These are phyloP conservation scores for Herpetomonas tarakana DNA, from an alignment of 208 protist species.

Conservation along the genomic window DNA sequence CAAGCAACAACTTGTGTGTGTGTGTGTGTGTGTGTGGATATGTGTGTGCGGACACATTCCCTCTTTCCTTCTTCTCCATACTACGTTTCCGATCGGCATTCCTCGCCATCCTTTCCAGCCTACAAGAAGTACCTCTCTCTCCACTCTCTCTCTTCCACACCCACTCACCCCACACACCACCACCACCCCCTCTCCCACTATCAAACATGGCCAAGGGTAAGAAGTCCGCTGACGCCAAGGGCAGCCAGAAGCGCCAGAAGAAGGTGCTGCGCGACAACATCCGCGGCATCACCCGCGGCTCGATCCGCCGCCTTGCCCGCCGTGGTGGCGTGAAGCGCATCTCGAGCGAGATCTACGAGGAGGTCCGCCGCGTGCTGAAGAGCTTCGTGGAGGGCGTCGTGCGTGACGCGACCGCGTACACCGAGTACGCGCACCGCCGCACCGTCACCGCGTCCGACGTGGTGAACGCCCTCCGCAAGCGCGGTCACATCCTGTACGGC, in stretches of 20 bases:
- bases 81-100: too few species aligned
- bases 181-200: neutral
- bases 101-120: too few species aligned
- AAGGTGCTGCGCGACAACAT: conserved; percentile 88
- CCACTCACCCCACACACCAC: neutral
- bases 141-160: neutral
- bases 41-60: too few species aligned
- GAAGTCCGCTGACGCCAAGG: conserved; percentile 66
- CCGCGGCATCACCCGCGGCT: conserved; percentile 78
- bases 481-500: conserved; percentile 78
- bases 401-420: conserved; percentile 80
- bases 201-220: conserved; percentile 72
- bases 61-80: too few species aligned
- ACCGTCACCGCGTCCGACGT: conserved; percentile 79
- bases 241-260: conserved; percentile 79
- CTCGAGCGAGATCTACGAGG: conserved; percentile 62
- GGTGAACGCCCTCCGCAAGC: conserved; percentile 77
- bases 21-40: too few species aligned
- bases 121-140: conserved; percentile 2
- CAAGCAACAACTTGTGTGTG: too few species aligned
- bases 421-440: conserved; percentile 54
- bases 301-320: conserved; percentile 89
- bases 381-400: conserved; percentile 80
- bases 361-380: conserved; percentile 79
- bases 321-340: conserved; percentile 93